Evolutionary conservation across 2,329 filamentous ascomycete species (phyloP).

Genomic region (Hypoxylon sp.): DNA sequence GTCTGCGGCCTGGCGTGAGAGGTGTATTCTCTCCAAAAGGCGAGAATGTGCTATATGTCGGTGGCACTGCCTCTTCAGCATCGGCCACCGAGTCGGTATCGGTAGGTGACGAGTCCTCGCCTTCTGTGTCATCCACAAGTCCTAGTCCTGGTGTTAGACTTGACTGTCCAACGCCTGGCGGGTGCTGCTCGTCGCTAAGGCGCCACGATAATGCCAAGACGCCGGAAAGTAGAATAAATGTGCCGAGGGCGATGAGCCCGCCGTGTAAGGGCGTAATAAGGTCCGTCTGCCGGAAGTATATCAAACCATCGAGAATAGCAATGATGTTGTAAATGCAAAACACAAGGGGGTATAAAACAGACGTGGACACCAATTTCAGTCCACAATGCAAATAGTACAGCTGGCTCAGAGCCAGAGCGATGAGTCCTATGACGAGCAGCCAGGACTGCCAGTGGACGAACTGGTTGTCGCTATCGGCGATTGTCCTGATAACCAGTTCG

Average conservation of each 20-base stretch:
- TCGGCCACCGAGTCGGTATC: slow-evolving; percentile 56
- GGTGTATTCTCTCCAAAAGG: slow-evolving; percentile 49
- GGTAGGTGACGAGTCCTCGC: slow-evolving; percentile 65
- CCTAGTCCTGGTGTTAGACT: slow-evolving; percentile 83
- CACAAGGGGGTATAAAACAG: slow-evolving; percentile 93
- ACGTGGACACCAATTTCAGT: slow-evolving; percentile 93
- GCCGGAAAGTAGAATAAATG: slow-evolving; percentile 82
- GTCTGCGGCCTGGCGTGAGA: slow-evolving; percentile 54
- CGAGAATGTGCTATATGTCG: slow-evolving; percentile 59
- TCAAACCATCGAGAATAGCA: slow-evolving; percentile 93
- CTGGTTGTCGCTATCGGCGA: slow-evolving; percentile 87
- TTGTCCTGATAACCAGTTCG: slow-evolving; percentile 86
- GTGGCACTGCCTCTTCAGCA: slow-evolving; percentile 49
- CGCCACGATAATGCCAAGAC: slow-evolving; percentile 95
- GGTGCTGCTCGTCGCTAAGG: slow-evolving; percentile 77
- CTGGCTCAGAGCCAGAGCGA: slow-evolving; percentile 84
- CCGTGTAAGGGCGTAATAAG: slow-evolving; percentile 79
- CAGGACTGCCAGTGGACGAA: slow-evolving; percentile 96
- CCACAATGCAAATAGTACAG: slow-evolving; percentile 95
- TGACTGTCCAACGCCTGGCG: slow-evolving; percentile 68
- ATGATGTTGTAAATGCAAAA: slow-evolving; percentile 99
- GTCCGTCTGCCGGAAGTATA: slow-evolving; percentile 92
- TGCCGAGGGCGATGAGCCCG: slow-evolving; percentile 84
- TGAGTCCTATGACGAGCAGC: slow-evolving; percentile 83
- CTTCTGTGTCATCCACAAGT: slow-evolving; percentile 74